Evolutionary conservation across 116 monocot genomes (phyloP).

Genomic region (Trichopus zeylanicus): DNA sequence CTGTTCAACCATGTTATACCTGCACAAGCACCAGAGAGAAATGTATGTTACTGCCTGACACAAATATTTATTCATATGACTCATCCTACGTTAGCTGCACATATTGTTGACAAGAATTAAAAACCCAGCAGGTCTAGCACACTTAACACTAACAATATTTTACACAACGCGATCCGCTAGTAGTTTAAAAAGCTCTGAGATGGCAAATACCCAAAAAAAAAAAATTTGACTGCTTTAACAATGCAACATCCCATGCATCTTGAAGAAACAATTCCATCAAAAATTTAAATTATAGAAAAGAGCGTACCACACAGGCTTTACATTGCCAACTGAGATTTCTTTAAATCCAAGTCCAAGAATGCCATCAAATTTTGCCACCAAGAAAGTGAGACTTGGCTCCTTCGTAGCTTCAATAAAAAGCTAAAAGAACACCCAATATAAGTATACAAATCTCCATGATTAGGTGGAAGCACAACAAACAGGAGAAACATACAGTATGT

Average conservation of each 20-base stretch:
- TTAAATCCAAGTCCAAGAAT: slow-evolving; percentile 84
- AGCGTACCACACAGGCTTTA: slow-evolving; percentile 60
- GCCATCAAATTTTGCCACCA: slow-evolving; percentile 72
- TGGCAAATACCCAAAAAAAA: too few relatives aligned
- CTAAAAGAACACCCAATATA: slow-evolving; percentile 18
- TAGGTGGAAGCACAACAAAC: neutral
- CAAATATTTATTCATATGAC: too few relatives aligned
- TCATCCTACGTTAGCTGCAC: too few relatives aligned
- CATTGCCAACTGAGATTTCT: slow-evolving; percentile 73
- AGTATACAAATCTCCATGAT: neutral
- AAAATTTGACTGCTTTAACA: too few relatives aligned
- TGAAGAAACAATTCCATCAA: neutral
- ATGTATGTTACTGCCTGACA: neutral
- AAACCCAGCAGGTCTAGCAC: too few relatives aligned
- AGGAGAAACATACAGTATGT: neutral
- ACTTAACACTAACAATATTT: too few relatives aligned
- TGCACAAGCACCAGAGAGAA: slow-evolving; percentile 7
- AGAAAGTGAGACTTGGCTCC: slow-evolving; percentile 57
- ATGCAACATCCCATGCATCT: neutral
- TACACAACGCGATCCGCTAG: too few relatives aligned
- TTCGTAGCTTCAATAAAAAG: slow-evolving; percentile 78
- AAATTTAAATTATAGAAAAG: neutral
- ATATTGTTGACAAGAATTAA: too few relatives aligned
- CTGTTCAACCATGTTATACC: slow-evolving; percentile 89
- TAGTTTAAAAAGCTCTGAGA: too few relatives aligned